Evolutionary conservation across 1,284 basidiomycete species (phyloP).

Genomic region (Xerocomus amazonicus): DNA sequence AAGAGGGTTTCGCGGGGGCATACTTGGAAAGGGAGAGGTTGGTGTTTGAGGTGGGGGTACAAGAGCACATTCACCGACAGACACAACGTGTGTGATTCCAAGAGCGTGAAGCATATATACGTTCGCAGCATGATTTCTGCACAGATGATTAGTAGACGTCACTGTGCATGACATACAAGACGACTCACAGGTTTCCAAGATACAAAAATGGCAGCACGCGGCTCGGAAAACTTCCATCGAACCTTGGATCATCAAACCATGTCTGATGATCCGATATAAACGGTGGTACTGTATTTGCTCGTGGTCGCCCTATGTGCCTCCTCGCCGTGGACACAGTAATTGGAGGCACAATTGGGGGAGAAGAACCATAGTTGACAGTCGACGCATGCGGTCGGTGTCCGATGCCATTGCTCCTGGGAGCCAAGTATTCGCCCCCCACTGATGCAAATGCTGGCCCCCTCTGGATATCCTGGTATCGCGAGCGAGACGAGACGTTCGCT

Average conservation of each 20-base stretch:
- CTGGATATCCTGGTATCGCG: constrained; percentile 30
- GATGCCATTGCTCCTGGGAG: constrained; percentile 20
- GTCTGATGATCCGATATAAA: constrained; percentile 68
- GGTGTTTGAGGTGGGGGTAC: constrained; percentile 55
- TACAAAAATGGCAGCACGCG: constrained; percentile 93
- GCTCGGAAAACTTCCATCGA: constrained; percentile 95
- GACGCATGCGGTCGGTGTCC: constrained; percentile 25
- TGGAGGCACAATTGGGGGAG: constrained; percentile 8
- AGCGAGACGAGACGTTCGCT: constrained; percentile 22
- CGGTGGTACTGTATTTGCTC: constrained; percentile 67
- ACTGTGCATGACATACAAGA: constrained; percentile 10
- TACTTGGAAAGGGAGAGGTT: constrained; percentile 3
- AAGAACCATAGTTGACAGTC: constrained; percentile 20
- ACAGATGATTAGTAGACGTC: constrained; percentile 3
- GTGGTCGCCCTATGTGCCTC: constrained; percentile 45
- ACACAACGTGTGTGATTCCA: constrained; percentile 97
- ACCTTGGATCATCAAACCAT: constrained; percentile 91
- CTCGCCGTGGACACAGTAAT: constrained; percentile 10
- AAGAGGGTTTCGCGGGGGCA: constrained; percentile 4
- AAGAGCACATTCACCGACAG: constrained; percentile 91
- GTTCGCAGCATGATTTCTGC: constrained; percentile 88
- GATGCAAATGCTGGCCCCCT: constrained; percentile 17
- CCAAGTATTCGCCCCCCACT: constrained; percentile 18
- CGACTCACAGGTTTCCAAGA: constrained; percentile 85
- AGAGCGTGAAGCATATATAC: constrained; percentile 93